These are phyloP conservation scores for Boletus bicolor DNA, from an alignment of 768 basidiomycete genomes.

Conservation along the genomic window DNA sequence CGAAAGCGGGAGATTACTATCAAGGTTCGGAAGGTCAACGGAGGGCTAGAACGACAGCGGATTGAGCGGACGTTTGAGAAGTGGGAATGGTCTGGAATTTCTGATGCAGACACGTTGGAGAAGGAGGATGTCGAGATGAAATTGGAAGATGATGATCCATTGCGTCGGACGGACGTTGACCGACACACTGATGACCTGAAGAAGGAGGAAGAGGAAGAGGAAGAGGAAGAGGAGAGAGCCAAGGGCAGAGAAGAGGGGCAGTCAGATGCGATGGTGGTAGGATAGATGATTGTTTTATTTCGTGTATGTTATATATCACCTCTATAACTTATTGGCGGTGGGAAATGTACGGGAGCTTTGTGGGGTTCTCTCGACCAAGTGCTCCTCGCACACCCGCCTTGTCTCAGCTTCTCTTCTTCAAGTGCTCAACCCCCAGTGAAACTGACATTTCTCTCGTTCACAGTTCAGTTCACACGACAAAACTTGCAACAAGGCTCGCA, in stretches of 20 bases:
- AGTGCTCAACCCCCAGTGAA: not conserved
- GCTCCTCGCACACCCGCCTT: not conserved
- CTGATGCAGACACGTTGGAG: slow-evolving; percentile 2
- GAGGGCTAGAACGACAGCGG: slow-evolving; percentile 66
- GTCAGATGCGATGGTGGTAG: slow-evolving; percentile 17
- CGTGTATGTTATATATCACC: not conserved
- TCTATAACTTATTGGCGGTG: not conserved
- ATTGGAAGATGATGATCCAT: slow-evolving; percentile 15
- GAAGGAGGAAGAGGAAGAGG: slow-evolving; percentile 2
- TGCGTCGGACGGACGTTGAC: slow-evolving; percentile 6
- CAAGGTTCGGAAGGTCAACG: slow-evolving; percentile 53
- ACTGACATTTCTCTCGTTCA: not conserved
- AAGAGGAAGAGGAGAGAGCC: slow-evolving; percentile 1
- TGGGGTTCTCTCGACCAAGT: not conserved
- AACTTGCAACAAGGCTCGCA: not conserved
- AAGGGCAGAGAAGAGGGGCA: slow-evolving; percentile 1
- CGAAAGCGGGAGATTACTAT: slow-evolving; percentile 48
- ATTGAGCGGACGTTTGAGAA: slow-evolving; percentile 66
- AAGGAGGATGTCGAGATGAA: slow-evolving; percentile 32
- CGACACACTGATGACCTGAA: slow-evolving; percentile 1
- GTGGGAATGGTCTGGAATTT: slow-evolving; percentile 52
- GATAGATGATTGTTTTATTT: slow-evolving; percentile 9
- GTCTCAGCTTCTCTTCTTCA: not conserved
- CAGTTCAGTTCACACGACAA: not conserved
- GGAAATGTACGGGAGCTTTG: slow-evolving; percentile 9